A percentile compares a stretch with the other conserved stretches of the same genome.
phyloP scores from a whole-genome alignment of 768 basidiomycete genomes.

The Mycena vulgaris region DNA sequence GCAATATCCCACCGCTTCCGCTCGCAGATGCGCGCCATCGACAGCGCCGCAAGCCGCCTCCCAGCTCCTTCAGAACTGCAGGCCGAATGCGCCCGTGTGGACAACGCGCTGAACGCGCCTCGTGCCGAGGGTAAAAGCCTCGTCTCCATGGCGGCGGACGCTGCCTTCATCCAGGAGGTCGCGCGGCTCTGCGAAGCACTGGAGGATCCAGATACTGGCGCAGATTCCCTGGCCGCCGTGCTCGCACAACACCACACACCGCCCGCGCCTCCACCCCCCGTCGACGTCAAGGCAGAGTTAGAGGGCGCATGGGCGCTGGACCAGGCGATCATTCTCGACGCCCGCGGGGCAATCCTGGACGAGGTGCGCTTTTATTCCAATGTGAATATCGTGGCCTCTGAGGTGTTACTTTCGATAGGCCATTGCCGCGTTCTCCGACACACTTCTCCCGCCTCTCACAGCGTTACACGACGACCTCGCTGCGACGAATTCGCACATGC shows the following conservation, averaged over 20 bases:
- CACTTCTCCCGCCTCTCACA: slow-evolving; percentile 44
- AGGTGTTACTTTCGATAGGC: slow-evolving; percentile 32
- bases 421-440: slow-evolving; percentile 37
- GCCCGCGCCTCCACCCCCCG: neutral
- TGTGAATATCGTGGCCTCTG: neutral
- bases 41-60: slow-evolving; percentile 3
- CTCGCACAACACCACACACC: slow-evolving; percentile 12
- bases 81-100: slow-evolving; percentile 23
- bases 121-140: neutral
- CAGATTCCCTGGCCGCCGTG: slow-evolving; percentile 10
- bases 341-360: slow-evolving; percentile 43
- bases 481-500: slow-evolving; percentile 31
- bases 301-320: slow-evolving; percentile 52
- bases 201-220: slow-evolving; percentile 1
- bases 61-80: slow-evolving; percentile 16
- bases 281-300: slow-evolving; percentile 45
- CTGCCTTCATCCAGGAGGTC: slow-evolving; percentile 4
- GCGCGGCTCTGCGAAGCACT: slow-evolving; percentile 4
- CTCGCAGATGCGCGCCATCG: slow-evolving; percentile 23
- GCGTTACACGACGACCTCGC: slow-evolving; percentile 42
- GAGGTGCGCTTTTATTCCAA: slow-evolving; percentile 36
- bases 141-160: neutral
- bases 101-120: neutral
- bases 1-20: slow-evolving; percentile 10
- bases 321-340: slow-evolving; percentile 44